Evolutionary conservation across 192 early-diverging fungal genomes (phyloP), one percentile per base, ranked within the genome.

Genomic region (Backusella parvicylindrica): DNA sequence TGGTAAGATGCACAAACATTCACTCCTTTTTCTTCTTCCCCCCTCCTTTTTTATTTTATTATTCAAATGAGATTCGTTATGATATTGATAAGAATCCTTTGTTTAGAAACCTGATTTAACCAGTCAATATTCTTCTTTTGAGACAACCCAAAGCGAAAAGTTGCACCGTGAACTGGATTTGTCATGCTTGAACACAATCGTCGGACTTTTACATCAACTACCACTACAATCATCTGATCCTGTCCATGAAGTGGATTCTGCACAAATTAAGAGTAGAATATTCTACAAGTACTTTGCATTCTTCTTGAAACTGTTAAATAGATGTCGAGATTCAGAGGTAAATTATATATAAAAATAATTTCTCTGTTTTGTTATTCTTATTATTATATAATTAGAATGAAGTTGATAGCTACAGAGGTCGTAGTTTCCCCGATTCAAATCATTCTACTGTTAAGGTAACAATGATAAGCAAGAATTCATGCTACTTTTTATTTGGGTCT

Each of bases 271-370:
- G 50, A 86, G 86, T 6, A 77, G 85, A 26, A 77, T 92, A 23
- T 93, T 95, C 72, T 86, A 84, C 49, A 88, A 88, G 35, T 95
- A 94, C 78, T 91, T 94, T 75, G 79, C 78, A 9, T 96, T 96
- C 74, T 94, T 95, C 73, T 75, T 96, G 12, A 93, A 91, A 70
- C 79, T 93, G 8, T 71, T 95, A 21, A 87, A 89, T 64, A 81
- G 89, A 67, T 94, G 89, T 70, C 80, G 90, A 43, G 75, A 88
- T 9, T 81, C 88, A n/a, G 92, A 92, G 74, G 81, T 82, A 73
- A n/a, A 37, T 36, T 31, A 47, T 37, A 26, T 12, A 31, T 28
- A 28, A 15, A 3, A 12, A 30, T 21, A 13, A 21, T 28, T 60
- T 26, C 1, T 2, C 23, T 53, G 33, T 35, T 31, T 36, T 37